Evolutionary conservation across 768 basidiomycete genomes (phyloP).

Genomic region (Leucocoprinus birnbaumii): DNA sequence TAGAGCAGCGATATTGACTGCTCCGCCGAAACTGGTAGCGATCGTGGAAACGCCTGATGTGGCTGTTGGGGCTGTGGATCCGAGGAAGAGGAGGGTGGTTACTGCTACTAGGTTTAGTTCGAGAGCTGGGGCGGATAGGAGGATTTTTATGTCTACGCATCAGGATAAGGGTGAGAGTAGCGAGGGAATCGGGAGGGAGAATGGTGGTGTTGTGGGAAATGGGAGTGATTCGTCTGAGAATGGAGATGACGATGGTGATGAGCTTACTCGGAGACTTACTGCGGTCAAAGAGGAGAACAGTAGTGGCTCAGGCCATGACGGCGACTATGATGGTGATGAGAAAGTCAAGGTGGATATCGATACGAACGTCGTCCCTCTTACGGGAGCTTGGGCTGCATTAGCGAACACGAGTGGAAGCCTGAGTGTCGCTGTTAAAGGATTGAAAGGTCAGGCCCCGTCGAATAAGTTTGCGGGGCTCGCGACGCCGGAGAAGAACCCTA

Average conservation of each 20-base stretch:
- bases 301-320: too few relatives aligned
- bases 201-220: too few relatives aligned
- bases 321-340: slow-evolving; percentile 2
- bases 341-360: slow-evolving; percentile 56
- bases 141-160: slow-evolving; percentile 85
- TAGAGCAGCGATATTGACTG: slow-evolving; percentile 73
- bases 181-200: too few relatives aligned
- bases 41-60: slow-evolving; percentile 87
- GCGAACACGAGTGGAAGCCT: slow-evolving; percentile 30
- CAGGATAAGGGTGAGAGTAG: slow-evolving; percentile 43
- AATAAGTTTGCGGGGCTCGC: slow-evolving; percentile 74
- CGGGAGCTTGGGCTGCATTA: slow-evolving; percentile 75
- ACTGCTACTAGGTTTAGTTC: slow-evolving; percentile 89
- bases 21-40: slow-evolving; percentile 80
- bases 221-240: slow-evolving; percentile 14
- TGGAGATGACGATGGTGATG: slow-evolving; percentile 21
- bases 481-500: slow-evolving; percentile 89
- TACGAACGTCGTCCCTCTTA: slow-evolving; percentile 59
- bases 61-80: slow-evolving; percentile 86
- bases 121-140: slow-evolving; percentile 74
- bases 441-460: slow-evolving; percentile 62
- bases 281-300: slow-evolving; percentile 14
- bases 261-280: background rate
- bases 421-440: slow-evolving; percentile 46
- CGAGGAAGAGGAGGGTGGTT: slow-evolving; percentile 77